Evolutionary conservation across 768 basidiomycete genomes (phyloP), one percentile per base, ranked within the genome.

Genomic region (Rhodotorula taiwanensis): DNA sequence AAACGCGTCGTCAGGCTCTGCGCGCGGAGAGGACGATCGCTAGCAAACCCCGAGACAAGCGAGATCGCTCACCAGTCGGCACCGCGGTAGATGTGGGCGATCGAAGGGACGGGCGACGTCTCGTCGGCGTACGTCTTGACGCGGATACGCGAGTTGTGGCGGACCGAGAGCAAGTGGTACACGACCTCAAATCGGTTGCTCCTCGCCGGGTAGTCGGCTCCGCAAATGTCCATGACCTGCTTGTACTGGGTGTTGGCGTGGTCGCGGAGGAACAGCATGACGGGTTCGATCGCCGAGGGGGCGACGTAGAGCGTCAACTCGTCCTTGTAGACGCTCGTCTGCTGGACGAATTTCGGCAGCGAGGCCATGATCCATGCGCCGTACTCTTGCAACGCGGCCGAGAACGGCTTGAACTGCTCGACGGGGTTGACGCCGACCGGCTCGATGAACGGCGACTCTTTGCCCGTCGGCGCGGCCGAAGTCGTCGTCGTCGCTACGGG

Each of bases 121-220:
- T 99, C 95, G 64, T 87, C 87, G 62, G 91, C 89, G 74, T 93
- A 97, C 0, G 95, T 97, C 82, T 99, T 99, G 69, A 99, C 91
- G 60, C 95, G 80, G 74, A 99, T 88, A 69, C 95, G 81, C 50
- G 88, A 87, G 62, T 83, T 86, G 74, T 87, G 81, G 60, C 78
- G 78, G 70, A 90, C 76, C 74, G 89, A 92, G 64, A 99, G 79
- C 61, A 99, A 78, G 78, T 98, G 88, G 78, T 99, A 99, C 21
- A 95, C 92, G 59, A 98, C 84, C 79, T 98, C 95, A 75, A 98
- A 98, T 65, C 95, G 83, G 76, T 91, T 88, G 72, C 87, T 84
- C 69, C 89, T 81, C 75, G 93, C 89, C 3, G 95, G 94, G 74
- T 85, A 97, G 79, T 99, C 95, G 28, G 87, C 95, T 34, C 89